Evolutionary conservation across 768 basidiomycete species (phyloP), one percentile per base, ranked within the genome.

Genomic region (Dioszegia hungarica): DNA sequence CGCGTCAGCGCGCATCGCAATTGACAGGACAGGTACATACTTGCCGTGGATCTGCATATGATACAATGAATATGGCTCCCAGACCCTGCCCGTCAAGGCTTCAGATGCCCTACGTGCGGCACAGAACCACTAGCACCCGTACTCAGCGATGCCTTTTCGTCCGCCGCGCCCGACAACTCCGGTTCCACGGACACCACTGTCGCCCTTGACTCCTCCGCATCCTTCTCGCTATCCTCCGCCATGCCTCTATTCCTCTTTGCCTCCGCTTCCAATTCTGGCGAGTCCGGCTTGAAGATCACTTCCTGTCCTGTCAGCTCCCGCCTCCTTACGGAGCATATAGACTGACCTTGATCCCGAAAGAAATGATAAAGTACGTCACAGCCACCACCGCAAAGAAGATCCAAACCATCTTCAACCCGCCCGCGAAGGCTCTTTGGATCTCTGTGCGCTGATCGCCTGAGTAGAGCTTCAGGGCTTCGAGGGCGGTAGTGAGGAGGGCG

Each of bases 391-490:
- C 51, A 48, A 69, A 72, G 34, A 61, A 58, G 34, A 71, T 57
- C 53, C 70, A 75, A 12, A 65, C 62, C 38, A 49, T 60, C 33
- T 60, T 37, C 40, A 75, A 54, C 4, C 64, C 70, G 24, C 41
- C 41, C 25, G 63, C 59, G 34, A 70, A 72, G 0, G 64, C 68
- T 17, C 44, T 56, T 43, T 57, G 47, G 25, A 72, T 56, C 5
- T 28, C 38, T 1, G 36, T 31, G 14, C 60, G 22, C 10, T 37
- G 28, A 4, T 33, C 34, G 2, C 56, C 20, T 6, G 52, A 44
- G 8, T 63, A 51, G 5, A 22, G 14, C 1, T 49, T 17, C 14
- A 63, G 29, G 17, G 52, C 37, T 15, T 59, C 45, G 10, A 62
- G 25, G 15, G 64, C 50, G 2, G 64, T 60, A 1, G 33, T 6